These are phyloP conservation scores for Cladosporium phlei DNA, from an alignment of 2,329 filamentous ascomycete species.

Conservation along the genomic window DNA sequence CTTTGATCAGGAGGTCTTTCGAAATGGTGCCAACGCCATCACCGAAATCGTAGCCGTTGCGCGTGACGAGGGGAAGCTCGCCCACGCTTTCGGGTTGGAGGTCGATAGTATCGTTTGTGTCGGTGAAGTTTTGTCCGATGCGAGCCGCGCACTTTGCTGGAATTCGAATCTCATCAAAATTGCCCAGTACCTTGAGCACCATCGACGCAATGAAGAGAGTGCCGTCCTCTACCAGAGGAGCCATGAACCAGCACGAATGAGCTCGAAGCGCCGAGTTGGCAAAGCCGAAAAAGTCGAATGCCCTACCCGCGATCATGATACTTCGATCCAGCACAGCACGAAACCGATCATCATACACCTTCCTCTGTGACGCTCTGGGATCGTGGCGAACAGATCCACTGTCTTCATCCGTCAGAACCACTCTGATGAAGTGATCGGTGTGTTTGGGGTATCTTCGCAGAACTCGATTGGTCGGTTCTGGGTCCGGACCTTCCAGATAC, in stretches of 20 bases:
- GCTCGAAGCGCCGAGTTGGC: conserved; percentile 72
- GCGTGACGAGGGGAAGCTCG: conserved; percentile 50
- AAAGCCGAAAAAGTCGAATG: conserved; percentile 67
- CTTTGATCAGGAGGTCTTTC: conserved; percentile 50
- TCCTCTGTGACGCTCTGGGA: conserved; percentile 43
- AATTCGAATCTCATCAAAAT: conserved; percentile 49
- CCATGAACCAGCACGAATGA: conserved; percentile 65
- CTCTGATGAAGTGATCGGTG: conserved; percentile 62
- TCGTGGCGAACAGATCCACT: conserved; percentile 60
- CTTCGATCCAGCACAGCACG: conserved; percentile 53
- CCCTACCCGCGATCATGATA: conserved; percentile 59
- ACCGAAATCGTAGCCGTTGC: conserved; percentile 62
- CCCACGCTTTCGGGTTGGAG: conserved; percentile 35
- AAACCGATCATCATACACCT: conserved; percentile 57
- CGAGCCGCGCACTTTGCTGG: conserved; percentile 57
- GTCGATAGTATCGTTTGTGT: conserved; percentile 62
- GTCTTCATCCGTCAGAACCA: conserved; percentile 71
- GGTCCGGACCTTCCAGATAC: conserved; percentile 44
- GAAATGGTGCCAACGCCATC: conserved; percentile 78
- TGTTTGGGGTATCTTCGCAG: conserved; percentile 60
- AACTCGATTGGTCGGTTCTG: conserved; percentile 66
- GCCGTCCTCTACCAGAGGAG: conserved; percentile 33
- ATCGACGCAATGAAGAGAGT: conserved; percentile 31
- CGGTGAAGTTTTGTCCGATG: conserved; percentile 65
- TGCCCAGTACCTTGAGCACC: conserved; percentile 45